phyloP scores from a whole-genome alignment of 2,329 filamentous ascomycete genomes.

The Diaporthe australafricana region DNA sequence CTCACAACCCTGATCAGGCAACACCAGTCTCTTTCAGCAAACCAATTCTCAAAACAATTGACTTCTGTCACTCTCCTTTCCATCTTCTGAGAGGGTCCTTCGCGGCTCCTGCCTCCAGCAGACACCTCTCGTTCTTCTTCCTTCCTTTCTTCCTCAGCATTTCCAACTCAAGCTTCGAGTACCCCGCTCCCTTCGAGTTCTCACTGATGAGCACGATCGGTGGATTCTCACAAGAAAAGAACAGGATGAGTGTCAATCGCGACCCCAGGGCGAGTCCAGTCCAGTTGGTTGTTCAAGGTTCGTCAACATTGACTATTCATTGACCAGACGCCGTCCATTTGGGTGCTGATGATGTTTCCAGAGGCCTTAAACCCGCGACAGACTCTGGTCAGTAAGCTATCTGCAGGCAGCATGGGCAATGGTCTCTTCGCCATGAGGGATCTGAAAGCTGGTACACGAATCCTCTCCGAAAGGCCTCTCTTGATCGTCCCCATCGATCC shows the following conservation, averaged over 20 bases:
- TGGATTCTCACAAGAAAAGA: not conserved
- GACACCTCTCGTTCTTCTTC: too few relatives aligned
- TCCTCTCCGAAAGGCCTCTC: constrained; percentile 32
- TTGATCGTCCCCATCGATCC: constrained; percentile 20
- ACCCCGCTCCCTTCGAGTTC: too few relatives aligned
- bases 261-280: too few relatives aligned
- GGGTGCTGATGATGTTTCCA: not conserved
- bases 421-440: constrained; percentile 27
- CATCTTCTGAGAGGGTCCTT: not conserved
- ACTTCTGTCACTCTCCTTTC: not conserved
- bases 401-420: constrained; percentile 29
- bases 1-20: not conserved
- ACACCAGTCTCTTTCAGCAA: not conserved
- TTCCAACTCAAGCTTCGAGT: not conserved
- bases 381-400: not conserved
- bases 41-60: not conserved
- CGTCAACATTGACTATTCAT: not conserved
- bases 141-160: too few relatives aligned
- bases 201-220: too few relatives aligned
- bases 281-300: not conserved
- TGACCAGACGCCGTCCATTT: too few relatives aligned
- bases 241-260: not conserved
- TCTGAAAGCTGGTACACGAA: constrained; percentile 29
- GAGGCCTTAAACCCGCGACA: not conserved
- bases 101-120: too few relatives aligned